Evolutionary conservation across 331 rosid species (phyloP), one percentile per base, ranked within the genome.

Genomic region (Rhamnella rubrinervis): DNA sequence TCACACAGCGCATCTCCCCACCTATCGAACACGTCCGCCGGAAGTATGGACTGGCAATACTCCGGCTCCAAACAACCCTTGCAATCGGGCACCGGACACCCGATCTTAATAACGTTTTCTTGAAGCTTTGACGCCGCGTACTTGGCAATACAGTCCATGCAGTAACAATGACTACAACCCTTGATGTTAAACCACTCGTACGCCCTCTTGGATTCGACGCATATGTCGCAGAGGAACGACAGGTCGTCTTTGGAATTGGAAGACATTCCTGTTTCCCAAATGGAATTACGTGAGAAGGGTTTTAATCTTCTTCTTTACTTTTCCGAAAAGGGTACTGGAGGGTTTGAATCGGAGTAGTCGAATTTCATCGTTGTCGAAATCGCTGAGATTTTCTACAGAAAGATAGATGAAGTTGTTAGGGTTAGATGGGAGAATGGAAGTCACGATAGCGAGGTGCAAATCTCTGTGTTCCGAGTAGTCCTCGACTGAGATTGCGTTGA

Each of bases 1-100:
- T 92, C 96, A 1, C 97, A 87, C 67, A 84, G 9, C 0, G 86
- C 87, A 2, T 18, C 44, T 10, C 87, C 90, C 97, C 97, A 92
- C 66, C 79, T 60, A 17, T 81, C 76, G 13, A 80, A 85, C 16
- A 81, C 81, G 46, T 65, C 68, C 0, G 35, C 1, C 0, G 90
- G 77, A 0, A 89, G 80, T 57, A 92, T 84, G 10, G 26, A 11
- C 0, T 85, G 80, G 18, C 96, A 89, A 6, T 75, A 71, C 35
- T 85, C 84, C 0, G 85, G 83, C 37, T 85, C 93, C 40, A 89
- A 17, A 37, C 80, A 20, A 3, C 91, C 92, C 8, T 37, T 16
- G 67, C 97, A 92, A 2, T 61, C 81, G 0, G 79, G 17, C 12
- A 74, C 87, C 0, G 96, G 97, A 20, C 95, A 92, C 8, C 74